These are phyloP conservation scores for Russula ochroleuca DNA, from an alignment of 768 basidiomycete genomes.

Conservation along the genomic window DNA sequence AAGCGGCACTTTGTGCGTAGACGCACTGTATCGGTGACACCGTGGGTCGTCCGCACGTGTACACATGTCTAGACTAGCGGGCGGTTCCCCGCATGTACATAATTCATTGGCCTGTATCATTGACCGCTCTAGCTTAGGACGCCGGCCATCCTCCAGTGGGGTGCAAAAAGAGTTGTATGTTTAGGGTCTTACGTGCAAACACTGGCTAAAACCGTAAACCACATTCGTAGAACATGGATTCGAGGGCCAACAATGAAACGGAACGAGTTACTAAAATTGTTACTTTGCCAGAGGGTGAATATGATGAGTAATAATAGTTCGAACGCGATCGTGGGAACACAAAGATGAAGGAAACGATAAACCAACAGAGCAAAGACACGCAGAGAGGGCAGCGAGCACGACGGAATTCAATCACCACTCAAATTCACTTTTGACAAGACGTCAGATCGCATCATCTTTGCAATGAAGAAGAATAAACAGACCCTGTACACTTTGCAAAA, in stretches of 20 bases:
- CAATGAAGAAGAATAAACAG: conserved; percentile 19
- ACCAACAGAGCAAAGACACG: conserved; percentile 4
- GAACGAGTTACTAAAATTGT: conserved; percentile 9
- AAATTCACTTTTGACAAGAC: conserved; percentile 33
- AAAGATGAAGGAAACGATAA: conserved; percentile 1
- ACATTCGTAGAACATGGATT: conserved; percentile 5
- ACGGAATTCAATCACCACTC: conserved; percentile 33
- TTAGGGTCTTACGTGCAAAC: conserved; percentile 18
- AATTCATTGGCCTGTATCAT: conserved; percentile 6
- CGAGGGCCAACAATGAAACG: not conserved
- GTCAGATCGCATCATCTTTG: not conserved
- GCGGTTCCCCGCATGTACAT: conserved; percentile 11
- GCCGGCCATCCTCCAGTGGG: not conserved
- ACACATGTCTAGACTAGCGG: conserved; percentile 11
- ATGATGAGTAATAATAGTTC: conserved; percentile 25
- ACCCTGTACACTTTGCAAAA: conserved; percentile 97
- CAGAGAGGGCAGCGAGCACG: not conserved
- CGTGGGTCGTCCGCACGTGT: conserved; percentile 1
- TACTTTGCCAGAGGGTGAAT: conserved; percentile 8
- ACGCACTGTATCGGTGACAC: not conserved
- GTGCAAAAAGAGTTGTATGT: conserved; percentile 19
- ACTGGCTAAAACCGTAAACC: conserved; percentile 7
- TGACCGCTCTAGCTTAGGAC: conserved; percentile 10
- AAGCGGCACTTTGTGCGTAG: not conserved
- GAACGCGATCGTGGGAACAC: conserved; percentile 7